Conservation (phyloP, 176 grass and related monocot genomes). For the Phyllostachys edulis region DNA sequence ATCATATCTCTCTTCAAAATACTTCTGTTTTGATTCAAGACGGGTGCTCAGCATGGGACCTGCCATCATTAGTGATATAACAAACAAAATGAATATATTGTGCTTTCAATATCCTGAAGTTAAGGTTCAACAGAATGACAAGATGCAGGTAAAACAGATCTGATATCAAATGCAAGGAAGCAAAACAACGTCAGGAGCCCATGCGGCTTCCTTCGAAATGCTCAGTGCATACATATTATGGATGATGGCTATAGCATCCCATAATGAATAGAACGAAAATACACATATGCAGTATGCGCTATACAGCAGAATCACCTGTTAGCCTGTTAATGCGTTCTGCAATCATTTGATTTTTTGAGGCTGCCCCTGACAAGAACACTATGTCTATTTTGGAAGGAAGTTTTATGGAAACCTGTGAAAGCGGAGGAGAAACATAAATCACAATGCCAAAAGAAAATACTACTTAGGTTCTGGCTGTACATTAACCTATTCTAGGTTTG, state of each 20-base stretch:
- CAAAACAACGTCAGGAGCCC: conserved; percentile 4
- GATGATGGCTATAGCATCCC: not conserved
- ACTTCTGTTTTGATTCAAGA: conserved; percentile 61
- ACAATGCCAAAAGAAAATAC: conserved; percentile 23
- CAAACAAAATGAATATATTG: not conserved
- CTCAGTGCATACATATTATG: not conserved
- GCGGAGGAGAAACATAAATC: conserved; percentile 23
- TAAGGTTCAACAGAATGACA: conserved; percentile 26
- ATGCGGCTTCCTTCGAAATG: conserved; percentile 13
- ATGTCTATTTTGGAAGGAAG: conserved; percentile 75
- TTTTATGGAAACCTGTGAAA: conserved; percentile 62
- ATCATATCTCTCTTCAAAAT: conserved; percentile 73
- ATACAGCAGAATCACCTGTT: conserved; percentile 65
- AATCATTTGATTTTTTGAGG: conserved; percentile 42
- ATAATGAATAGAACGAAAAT: conserved; percentile 22
- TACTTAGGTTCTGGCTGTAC: not conserved
- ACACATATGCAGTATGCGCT: not conserved
- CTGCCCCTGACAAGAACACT: conserved; percentile 71
- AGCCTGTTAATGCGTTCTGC: conserved; percentile 60
- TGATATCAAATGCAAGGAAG: not conserved
- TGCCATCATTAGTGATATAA: conserved; percentile 41
- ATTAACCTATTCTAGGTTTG: not conserved
- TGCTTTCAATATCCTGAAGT: conserved; percentile 3
- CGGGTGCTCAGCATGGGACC: conserved; percentile 56
- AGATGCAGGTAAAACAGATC: conserved; percentile 14